Evolutionary conservation across 2,329 filamentous ascomycete species (phyloP), one percentile per base, ranked within the genome.

Genomic region (Ascochyta clinopodiicola): DNA sequence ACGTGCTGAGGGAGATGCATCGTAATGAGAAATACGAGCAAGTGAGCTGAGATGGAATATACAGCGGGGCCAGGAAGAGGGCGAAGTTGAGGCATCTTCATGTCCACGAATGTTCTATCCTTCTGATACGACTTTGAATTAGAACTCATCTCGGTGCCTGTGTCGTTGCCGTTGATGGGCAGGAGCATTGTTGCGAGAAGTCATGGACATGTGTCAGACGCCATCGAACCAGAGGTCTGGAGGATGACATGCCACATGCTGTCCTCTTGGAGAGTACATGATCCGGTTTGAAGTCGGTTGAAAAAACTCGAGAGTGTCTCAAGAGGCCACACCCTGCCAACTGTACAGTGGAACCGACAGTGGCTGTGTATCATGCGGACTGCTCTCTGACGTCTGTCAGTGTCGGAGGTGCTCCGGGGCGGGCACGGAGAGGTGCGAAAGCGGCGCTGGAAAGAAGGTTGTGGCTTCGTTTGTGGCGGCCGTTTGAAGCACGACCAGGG

Each of bases 391-490:
- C 52, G 36, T 56, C 29, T 57, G 54, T 44, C 37, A 40, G 38
- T 48, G 39, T 51, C 47, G 44, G 32, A 47, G 34, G 35, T 42
- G 44, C 27, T 47, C 43, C 43, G 34, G 38, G 37, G 37, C 27
- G 22, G 34, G 53, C 46, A 44, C 24, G 43, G 47, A 43, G 53
- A 46, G 46, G 44, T 24, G 37, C 44, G 13, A 47, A 34, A 31
- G 42, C 15, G 40, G 36, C 47, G 54, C 44, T 46, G 43, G 48
- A 35, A 44, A 51, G 34, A 56, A 56, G 53, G 44, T 39, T 51
- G 48, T 47, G 48, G 47, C 48, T 48, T 34, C 53, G 53, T 47
- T 48, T 47, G 44, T 57, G 48, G 54, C 54, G 54, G 48, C 54
- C 48, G 48, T 57, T 56, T 47, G 47, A 48, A 48, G 38, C 24